Evolutionary conservation across 495 filamentous ascomycete genomes (phyloP), one percentile per base, ranked within the genome.

Genomic region (Hypomontagnella submonticulosa): DNA sequence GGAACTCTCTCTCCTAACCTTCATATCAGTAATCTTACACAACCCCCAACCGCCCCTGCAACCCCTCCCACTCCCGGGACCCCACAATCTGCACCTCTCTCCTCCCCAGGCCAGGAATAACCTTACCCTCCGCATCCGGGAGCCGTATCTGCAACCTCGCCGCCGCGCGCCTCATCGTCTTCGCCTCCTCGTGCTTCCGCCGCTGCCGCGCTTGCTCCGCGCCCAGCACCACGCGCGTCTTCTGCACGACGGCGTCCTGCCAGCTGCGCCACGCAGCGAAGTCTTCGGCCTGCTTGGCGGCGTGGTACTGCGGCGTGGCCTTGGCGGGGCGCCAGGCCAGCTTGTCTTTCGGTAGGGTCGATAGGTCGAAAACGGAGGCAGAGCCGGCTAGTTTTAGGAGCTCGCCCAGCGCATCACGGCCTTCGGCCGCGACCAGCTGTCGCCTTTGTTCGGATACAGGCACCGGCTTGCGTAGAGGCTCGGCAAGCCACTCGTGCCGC

Each of bases 391-490:
- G 80, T 54, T 85, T 84, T 47, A 94, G 81, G 36, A 96, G 82
- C 72, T 91, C 89, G 7, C 83, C 79, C 18, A 95, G 80, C 19
- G 89, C 87, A 19, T 91, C 90, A 44, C 85, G 80, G 59, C 87
- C 87, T 75, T 95, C 92, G 15, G 85, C 78, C 9, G 82, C 80
- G 13, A 91, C 84, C 32, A 85, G 77, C 27, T 83, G 83, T 61
- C 81, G 80, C 47, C 86, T 81, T 69, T 89, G 83, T 65, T 85
- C 80, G 38, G 83, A 76, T 5, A 77, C 68, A 16, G 80, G 80
- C 1, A 78, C 68, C 18, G 77, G 80, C 12, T 76, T 77, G 52
- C 79, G 80, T 36, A 93, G 80, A 5, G 91, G 90, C 55, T 88
- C 84, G 15, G 88, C 82, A 4, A 94, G 84, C 79, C 86, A 88